Evolutionary conservation across 495 filamentous ascomycete genomes (phyloP).

Genomic region (Neurospora terricola): DNA sequence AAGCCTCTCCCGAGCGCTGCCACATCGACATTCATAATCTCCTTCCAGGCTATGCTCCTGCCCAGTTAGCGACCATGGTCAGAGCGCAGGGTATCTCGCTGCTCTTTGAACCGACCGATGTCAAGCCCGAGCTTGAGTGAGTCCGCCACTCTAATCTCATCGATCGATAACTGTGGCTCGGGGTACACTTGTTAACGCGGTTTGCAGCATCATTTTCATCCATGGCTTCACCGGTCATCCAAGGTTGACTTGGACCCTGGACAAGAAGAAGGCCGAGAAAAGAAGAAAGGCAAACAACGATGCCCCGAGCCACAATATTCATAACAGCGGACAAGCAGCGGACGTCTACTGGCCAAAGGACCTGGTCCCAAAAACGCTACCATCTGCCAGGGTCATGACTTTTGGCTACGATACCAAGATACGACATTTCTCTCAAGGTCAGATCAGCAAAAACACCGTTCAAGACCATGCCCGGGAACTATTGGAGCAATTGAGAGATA

Average conservation of each 20-base stretch:
- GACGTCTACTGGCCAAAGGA: neutral
- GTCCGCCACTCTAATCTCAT: neutral
- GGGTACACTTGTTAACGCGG: neutral
- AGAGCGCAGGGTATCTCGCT: neutral
- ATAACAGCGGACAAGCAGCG: neutral
- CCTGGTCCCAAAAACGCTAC: neutral
- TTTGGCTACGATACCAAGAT: neutral
- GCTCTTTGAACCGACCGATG: neutral
- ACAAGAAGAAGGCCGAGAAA: neutral
- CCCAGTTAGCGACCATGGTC: neutral
- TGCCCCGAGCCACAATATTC: neutral
- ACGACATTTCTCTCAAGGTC: neutral
- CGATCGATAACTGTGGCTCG: neutral
- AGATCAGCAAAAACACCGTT: neutral
- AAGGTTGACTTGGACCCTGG: constrained; percentile 12
- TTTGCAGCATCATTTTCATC: constrained; percentile 15
- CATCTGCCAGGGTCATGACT: neutral
- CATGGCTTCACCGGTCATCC: constrained; percentile 17
- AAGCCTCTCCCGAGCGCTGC: neutral
- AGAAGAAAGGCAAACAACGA: neutral
- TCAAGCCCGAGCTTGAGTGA: neutral
- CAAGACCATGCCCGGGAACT: neutral
- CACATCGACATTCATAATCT: neutral
- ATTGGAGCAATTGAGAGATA: neutral
- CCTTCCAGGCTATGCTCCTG: neutral